Percentiles rank a stretch among this genome's conserved stretches.
These are phyloP conservation scores for Malassezia obtusa DNA, from an alignment of 1,284 basidiomycete species.

Conservation along the genomic window DNA sequence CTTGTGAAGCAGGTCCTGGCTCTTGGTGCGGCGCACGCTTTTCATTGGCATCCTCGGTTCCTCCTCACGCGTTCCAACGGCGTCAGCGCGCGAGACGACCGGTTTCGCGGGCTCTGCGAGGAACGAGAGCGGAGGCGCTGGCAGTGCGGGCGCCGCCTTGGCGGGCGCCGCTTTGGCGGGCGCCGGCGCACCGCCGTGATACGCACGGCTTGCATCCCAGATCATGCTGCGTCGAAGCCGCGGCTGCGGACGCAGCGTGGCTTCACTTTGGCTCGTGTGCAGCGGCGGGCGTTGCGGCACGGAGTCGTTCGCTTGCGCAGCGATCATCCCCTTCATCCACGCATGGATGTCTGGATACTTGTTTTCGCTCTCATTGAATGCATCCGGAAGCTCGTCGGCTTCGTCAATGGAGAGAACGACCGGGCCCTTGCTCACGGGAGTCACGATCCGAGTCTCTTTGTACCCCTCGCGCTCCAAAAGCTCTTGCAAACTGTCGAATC, in stretches of 20 bases:
- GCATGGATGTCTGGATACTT: neutral
- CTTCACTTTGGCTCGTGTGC: slow-evolving; percentile 2
- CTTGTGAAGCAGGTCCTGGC: slow-evolving; percentile 14
- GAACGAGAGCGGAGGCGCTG: slow-evolving; percentile 1
- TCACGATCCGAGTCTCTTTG: slow-evolving; percentile 44
- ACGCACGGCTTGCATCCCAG: slow-evolving; percentile 15
- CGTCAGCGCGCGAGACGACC: slow-evolving; percentile 11
- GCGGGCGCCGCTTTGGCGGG: neutral
- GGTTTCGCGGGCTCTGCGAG: slow-evolving; percentile 8
- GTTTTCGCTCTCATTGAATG: neutral
- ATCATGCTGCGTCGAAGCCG: slow-evolving; percentile 7
- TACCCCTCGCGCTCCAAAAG: slow-evolving; percentile 41
- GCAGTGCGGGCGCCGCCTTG: slow-evolving; percentile 1
- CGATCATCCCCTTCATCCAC: slow-evolving; percentile 12
- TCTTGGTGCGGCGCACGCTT: slow-evolving; percentile 12
- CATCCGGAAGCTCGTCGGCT: neutral
- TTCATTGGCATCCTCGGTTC: neutral
- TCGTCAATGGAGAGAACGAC: neutral
- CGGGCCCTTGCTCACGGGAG: slow-evolving; percentile 18
- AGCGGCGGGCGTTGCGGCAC: neutral
- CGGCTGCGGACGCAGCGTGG: neutral
- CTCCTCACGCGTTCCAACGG: neutral
- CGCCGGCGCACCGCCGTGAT: neutral
- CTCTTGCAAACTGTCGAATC: slow-evolving; percentile 40
- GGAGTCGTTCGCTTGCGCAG: neutral